These are phyloP conservation scores for Penicillium subrubescens DNA, from an alignment of 495 filamentous ascomycete genomes.

Conservation along the genomic window DNA sequence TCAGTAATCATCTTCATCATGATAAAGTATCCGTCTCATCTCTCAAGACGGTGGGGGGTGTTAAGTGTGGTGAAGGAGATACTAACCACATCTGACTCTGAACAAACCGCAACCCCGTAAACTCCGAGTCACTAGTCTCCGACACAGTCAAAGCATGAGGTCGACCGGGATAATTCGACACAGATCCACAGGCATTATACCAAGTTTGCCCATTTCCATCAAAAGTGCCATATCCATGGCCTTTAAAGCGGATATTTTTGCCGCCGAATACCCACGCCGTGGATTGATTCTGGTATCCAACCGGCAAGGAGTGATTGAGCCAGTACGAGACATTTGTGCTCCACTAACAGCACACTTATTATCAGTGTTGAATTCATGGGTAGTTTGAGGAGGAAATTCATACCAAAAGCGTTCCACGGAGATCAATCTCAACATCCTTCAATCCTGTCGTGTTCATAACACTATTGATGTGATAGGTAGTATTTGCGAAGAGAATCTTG, in stretches of 20 bases:
- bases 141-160: constrained; percentile 44
- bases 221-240: constrained; percentile 40
- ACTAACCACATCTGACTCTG: constrained; percentile 45
- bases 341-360: constrained; percentile 3
- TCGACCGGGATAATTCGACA: constrained; percentile 46
- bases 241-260: constrained; percentile 40
- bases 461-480: constrained; percentile 42
- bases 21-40: too few relatives aligned
- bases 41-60: not conserved
- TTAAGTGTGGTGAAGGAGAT: not conserved
- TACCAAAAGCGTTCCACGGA: constrained; percentile 35
- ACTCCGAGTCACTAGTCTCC: constrained; percentile 36
- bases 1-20: not conserved
- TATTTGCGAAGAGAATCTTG: constrained; percentile 39
- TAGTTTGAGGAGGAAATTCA: not conserved
- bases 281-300: constrained; percentile 51
- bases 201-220: constrained; percentile 51
- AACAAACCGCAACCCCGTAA: constrained; percentile 36
- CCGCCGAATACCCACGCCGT: constrained; percentile 50
- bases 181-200: constrained; percentile 35
- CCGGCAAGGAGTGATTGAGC: constrained; percentile 40
- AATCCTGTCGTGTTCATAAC: constrained; percentile 49
- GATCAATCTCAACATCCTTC: constrained; percentile 39
- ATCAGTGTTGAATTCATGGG: not conserved
- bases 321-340: constrained; percentile 46